Conservation (phyloP, 2,329 filamentous ascomycete genomes). For the Alternaria gansuensis region DNA sequence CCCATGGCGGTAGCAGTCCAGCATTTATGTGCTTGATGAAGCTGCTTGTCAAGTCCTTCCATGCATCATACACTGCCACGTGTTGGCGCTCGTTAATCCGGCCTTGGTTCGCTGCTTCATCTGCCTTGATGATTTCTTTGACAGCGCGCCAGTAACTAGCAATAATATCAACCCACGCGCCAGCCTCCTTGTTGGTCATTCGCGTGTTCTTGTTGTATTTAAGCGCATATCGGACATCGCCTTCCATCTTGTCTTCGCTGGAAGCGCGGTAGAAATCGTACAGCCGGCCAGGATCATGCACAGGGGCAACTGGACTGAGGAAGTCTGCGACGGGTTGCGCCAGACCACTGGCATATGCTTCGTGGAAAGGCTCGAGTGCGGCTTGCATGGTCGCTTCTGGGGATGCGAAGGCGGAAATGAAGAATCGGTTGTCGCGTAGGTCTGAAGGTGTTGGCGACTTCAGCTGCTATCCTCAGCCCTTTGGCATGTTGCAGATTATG, state of each 20-base stretch:
- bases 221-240: slow-evolving; percentile 74
- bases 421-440: slow-evolving; percentile 12
- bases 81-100: slow-evolving; percentile 67
- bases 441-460: slow-evolving; percentile 17
- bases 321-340: slow-evolving; percentile 79
- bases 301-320: slow-evolving; percentile 74
- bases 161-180: slow-evolving; percentile 89
- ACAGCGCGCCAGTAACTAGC: slow-evolving; percentile 83
- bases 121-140: slow-evolving; percentile 73
- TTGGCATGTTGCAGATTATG: slow-evolving; percentile 5
- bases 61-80: slow-evolving; percentile 83
- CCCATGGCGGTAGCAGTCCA: slow-evolving; percentile 84
- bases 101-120: slow-evolving; percentile 62
- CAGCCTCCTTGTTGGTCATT: slow-evolving; percentile 72
- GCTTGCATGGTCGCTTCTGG: slow-evolving; percentile 67
- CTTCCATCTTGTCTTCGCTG: slow-evolving; percentile 70
- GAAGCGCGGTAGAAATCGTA: slow-evolving; percentile 75
- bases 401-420: slow-evolving; percentile 2
- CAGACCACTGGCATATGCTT: slow-evolving; percentile 70
- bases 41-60: slow-evolving; percentile 82
- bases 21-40: slow-evolving; percentile 84
- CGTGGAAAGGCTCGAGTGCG: slow-evolving; percentile 76
- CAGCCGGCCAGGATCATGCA: slow-evolving; percentile 70
- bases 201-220: slow-evolving; percentile 68
- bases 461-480: slow-evolving; percentile 10